Percentiles rank a stretch among this genome's conserved stretches.
phyloP scores from a whole-genome alignment of 2,329 filamentous ascomycete genomes.

The Phialophora verrucosa region DNA sequence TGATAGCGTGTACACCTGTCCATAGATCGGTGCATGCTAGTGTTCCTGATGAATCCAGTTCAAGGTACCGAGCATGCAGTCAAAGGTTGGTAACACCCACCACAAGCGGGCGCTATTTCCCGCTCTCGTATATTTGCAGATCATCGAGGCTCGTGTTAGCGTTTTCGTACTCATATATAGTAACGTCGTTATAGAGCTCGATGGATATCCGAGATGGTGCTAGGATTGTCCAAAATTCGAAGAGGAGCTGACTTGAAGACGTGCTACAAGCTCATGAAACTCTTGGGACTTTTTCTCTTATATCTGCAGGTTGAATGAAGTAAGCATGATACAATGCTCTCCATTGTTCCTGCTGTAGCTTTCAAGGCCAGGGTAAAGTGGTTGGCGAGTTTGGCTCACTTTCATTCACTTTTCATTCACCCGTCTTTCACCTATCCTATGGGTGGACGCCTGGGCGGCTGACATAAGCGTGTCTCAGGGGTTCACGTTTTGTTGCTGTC shows the following conservation, averaged over 20 bases:
- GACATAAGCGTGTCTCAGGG: conserved; percentile 1
- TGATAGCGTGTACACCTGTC: background rate
- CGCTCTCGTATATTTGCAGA: background rate
- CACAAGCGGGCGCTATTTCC: background rate
- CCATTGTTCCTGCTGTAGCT: background rate
- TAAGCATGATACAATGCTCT: background rate
- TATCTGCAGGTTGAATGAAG: background rate
- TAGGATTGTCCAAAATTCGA: background rate
- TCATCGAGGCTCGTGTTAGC: background rate
- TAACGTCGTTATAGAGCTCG: background rate
- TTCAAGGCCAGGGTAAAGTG: background rate
- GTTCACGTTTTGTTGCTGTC: background rate
- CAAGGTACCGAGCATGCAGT: background rate
- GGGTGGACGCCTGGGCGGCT: too few relatives aligned
- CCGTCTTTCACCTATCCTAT: too few relatives aligned
- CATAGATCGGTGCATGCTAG: background rate
- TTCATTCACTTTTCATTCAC: background rate
- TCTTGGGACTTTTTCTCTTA: background rate
- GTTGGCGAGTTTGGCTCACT: background rate
- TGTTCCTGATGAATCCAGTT: background rate
- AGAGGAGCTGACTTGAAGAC: background rate
- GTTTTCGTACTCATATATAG: background rate
- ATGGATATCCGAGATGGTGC: background rate
- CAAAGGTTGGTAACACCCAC: conserved; percentile 1
- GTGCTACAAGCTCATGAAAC: background rate